Base-by-base conservation (phyloP, 371 early-diverging fungal species). In the Funneliformis caledonium region DNA sequence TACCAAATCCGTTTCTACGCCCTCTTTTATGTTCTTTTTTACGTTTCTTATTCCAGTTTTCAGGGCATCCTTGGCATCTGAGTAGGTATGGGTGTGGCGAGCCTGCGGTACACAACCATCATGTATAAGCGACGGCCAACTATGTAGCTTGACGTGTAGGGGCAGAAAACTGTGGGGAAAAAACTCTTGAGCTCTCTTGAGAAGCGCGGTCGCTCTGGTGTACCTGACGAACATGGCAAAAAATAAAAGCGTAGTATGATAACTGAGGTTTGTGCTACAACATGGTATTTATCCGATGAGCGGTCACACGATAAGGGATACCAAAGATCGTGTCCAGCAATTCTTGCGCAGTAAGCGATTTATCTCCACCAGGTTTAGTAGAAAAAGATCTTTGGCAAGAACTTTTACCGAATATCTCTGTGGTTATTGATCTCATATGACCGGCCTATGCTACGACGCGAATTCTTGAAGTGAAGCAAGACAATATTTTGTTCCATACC, bases 11-110 rank as follows among this genome's bases (percentile, higher is more conserved):
- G 0, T 72, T 47, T 72, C 50, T 72, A 52, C 26, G 48, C 73
- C 73, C 73, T 72, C 73, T 72, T 72, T 72, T 72, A 52, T 72
- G 50, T 26, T 72, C 56, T 72, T 52, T 50, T 72, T 72, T 72
- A 72, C 73, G 52, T 47, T 72, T 52, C 52, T 50, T 72, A 72
- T 10, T 72, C 50, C 73, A 72, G 52, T 45, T 72, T 72, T 72
- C 47, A 72, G 50, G 72, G 72, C 42, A 72, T 72, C 72, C n/a
- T n/a, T n/a, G n/a, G n/a, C n/a, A 72, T 72, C 72, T 72, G 50
- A 72, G 72, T 72, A 72, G 72, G 70, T 69, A 69, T 69, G 42
- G 70, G 33, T n/a, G 72, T 48, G 48, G 52, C 48, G 72, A 72
- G 72, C 72, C 50, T 72, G 72, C 16, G 6, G 56, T 72, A 1